Conservation (phyloP, 768 basidiomycete species). For the Hygrocybe coccinea region DNA sequence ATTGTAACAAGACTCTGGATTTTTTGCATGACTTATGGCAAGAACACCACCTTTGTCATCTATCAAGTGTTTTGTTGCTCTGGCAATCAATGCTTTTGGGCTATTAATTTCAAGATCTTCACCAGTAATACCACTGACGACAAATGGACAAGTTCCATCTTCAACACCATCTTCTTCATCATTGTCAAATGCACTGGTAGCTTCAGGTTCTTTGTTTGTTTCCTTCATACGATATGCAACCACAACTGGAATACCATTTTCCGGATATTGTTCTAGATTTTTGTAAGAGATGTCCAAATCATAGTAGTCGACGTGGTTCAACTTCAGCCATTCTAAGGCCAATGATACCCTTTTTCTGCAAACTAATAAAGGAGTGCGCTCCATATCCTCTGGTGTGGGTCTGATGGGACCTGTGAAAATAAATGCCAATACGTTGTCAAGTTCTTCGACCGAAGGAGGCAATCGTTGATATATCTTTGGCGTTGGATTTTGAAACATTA, state of each 20-base stretch:
- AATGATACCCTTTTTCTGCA: slow-evolving; percentile 16
- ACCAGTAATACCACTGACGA: slow-evolving; percentile 34
- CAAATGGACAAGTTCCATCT: slow-evolving; percentile 32
- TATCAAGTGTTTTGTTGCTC: slow-evolving; percentile 22
- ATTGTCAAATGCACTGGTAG: slow-evolving; percentile 8
- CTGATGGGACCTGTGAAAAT: slow-evolving; percentile 26
- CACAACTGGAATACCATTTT: slow-evolving; percentile 1
- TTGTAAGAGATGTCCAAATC: slow-evolving; percentile 28
- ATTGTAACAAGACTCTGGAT: slow-evolving; percentile 17
- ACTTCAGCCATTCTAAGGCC: slow-evolving; percentile 32
- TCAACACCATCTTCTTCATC: slow-evolving; percentile 20
- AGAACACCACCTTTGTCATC: slow-evolving; percentile 14
- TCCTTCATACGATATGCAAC: slow-evolving; percentile 20
- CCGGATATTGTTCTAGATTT: slow-evolving; percentile 25
- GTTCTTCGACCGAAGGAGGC: slow-evolving; percentile 28
- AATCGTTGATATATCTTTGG: slow-evolving; percentile 28
- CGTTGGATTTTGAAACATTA: slow-evolving; percentile 27
- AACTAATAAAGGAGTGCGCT: slow-evolving; percentile 30
- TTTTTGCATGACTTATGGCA: slow-evolving; percentile 15
- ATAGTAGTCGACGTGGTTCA: slow-evolving; percentile 31
- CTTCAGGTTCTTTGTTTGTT: slow-evolving; percentile 8
- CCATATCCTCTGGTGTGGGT: slow-evolving; percentile 26
- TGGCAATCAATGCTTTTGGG: slow-evolving; percentile 14
- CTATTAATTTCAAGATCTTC: slow-evolving; percentile 14
- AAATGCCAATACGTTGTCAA: slow-evolving; percentile 31